Evolutionary conservation across 768 basidiomycete species (phyloP).

Genomic region (Russula emetica): DNA sequence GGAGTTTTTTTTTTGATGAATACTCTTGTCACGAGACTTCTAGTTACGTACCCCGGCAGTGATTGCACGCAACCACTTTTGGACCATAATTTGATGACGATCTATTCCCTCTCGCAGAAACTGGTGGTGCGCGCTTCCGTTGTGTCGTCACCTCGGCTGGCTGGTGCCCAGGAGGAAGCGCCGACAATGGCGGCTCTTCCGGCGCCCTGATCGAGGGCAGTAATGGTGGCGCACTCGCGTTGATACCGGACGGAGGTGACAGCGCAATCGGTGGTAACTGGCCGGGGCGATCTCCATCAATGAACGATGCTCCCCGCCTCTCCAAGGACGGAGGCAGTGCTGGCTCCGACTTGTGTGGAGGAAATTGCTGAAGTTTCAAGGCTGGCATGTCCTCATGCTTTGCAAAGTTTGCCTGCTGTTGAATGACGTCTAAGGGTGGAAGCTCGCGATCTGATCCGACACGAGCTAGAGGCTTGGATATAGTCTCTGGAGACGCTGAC

Average conservation of each 20-base stretch:
- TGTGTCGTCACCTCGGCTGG: conserved; percentile 25
- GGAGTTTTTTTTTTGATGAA: conserved; percentile 3
- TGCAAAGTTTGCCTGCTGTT: conserved; percentile 11
- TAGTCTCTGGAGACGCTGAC: conserved; percentile 53
- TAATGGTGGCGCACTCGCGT: conserved; percentile 27
- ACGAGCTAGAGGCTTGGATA: conserved; percentile 26
- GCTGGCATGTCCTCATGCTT: conserved; percentile 16
- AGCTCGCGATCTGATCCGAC: conserved; percentile 30
- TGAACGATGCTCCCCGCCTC: conserved; percentile 22
- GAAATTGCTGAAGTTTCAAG: conserved; percentile 19
- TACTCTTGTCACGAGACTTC: not conserved
- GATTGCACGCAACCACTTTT: conserved; percentile 85
- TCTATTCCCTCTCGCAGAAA: conserved; percentile 54
- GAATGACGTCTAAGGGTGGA: conserved; percentile 18
- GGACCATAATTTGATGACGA: conserved; percentile 63
- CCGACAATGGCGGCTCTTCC: conserved; percentile 30
- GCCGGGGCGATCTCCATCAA: conserved; percentile 22
- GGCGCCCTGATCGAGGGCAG: conserved; percentile 29
- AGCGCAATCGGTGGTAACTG: conserved; percentile 26
- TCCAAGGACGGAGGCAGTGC: conserved; percentile 19
- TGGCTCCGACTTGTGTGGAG: conserved; percentile 30
- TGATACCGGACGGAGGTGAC: conserved; percentile 21
- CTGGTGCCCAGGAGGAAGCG: conserved; percentile 38
- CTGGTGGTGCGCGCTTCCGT: conserved; percentile 61
- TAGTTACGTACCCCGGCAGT: conserved; percentile 67